A percentile compares a stretch with the other conserved stretches of the same genome.
phyloP scores from a whole-genome alignment of 352 stramenopile genomes.

The Thalassiosira hispida region DNA sequence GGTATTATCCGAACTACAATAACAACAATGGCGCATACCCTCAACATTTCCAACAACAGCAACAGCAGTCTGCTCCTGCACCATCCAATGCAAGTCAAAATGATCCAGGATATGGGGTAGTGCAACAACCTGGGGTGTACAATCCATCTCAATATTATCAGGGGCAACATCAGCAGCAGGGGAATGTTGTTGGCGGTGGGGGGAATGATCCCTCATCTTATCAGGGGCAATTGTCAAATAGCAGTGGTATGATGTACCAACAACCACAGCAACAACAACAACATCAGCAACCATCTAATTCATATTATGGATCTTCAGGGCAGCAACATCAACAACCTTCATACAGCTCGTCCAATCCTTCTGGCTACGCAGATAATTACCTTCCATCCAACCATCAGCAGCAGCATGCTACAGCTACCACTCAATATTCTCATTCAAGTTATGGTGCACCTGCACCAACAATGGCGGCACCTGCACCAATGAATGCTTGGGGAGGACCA shows the following conservation, averaged over 20 bases:
- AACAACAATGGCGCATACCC: not conserved
- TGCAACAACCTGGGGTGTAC: not conserved
- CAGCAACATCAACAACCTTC: not conserved
- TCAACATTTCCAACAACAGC: not conserved
- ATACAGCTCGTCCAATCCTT: not conserved
- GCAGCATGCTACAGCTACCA: too few species aligned
- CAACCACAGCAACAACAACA: too few species aligned
- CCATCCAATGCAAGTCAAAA: not conserved
- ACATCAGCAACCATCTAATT: not conserved
- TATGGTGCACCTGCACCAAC: not conserved
- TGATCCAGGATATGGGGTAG: too few species aligned
- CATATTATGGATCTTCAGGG: not conserved
- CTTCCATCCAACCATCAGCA: too few species aligned
- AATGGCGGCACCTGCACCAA: not conserved
- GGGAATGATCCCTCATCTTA: not conserved
- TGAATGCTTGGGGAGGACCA: not conserved
- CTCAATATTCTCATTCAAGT: not conserved
- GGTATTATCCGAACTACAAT: not conserved
- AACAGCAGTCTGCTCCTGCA: not conserved
- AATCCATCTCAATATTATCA: not conserved
- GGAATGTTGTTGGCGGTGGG: too few species aligned
- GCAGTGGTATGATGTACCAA: too few species aligned
- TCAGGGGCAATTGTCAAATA: too few species aligned
- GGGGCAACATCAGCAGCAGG: not conserved
- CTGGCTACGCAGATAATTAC: too few species aligned